A percentile compares a stretch with the other conserved stretches of the same genome.
Conservation (phyloP, 768 basidiomycete species). For the Butyriboletus loyo region DNA sequence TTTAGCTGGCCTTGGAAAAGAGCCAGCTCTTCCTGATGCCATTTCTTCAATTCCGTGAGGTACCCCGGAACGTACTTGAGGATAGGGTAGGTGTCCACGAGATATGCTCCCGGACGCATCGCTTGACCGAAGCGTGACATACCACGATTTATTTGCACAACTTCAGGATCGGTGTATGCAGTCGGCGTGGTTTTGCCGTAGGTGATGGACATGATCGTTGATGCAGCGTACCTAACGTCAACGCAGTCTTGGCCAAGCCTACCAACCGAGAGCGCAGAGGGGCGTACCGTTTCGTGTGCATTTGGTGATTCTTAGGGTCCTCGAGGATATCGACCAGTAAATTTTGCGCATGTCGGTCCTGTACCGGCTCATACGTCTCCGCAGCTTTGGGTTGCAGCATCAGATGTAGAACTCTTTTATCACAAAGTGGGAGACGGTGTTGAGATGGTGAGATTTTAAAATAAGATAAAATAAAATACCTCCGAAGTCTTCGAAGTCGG, state of each 20-base stretch:
- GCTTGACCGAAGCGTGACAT: not conserved
- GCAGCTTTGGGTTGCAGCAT: slow-evolving; percentile 34
- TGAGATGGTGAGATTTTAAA: not conserved
- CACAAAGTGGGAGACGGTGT: not conserved
- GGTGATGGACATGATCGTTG: slow-evolving; percentile 36
- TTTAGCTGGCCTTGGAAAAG: slow-evolving; percentile 8
- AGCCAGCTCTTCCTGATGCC: slow-evolving; percentile 8
- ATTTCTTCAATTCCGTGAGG: slow-evolving; percentile 1
- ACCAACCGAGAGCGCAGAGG: not conserved
- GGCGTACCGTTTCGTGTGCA: slow-evolving; percentile 32
- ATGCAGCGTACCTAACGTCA: slow-evolving; percentile 35
- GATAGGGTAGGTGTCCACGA: slow-evolving; percentile 8
- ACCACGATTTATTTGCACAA: slow-evolving; percentile 23
- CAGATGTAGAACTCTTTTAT: slow-evolving; percentile 34
- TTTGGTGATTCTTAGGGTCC: slow-evolving; percentile 32
- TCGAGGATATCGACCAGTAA: slow-evolving; percentile 35
- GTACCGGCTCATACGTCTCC: slow-evolving; percentile 32
- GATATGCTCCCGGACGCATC: not conserved
- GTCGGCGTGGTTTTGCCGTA: slow-evolving; percentile 41
- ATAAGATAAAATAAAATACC: no score
- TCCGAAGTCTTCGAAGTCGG: slow-evolving; percentile 29
- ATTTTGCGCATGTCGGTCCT: slow-evolving; percentile 31
- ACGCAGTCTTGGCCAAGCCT: not conserved
- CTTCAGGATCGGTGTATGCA: slow-evolving; percentile 35
- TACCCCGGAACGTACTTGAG: slow-evolving; percentile 5